These are phyloP conservation scores for Hygrocybe coccinea DNA, from an alignment of 768 basidiomycete genomes.

Conservation along the genomic window DNA sequence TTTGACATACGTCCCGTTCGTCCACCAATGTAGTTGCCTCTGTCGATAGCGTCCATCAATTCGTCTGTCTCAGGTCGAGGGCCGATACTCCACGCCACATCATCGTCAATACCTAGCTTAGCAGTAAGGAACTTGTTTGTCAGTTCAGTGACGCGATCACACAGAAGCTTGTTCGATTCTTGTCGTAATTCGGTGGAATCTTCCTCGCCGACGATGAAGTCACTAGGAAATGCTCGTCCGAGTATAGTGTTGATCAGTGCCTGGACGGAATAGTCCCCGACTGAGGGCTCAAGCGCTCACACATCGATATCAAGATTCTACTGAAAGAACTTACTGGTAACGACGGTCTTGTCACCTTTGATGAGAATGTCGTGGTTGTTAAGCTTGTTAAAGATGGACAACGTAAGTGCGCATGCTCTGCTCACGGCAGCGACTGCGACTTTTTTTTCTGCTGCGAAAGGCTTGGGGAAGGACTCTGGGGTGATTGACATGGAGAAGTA, in stretches of 20 bases:
- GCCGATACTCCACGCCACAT: constrained; percentile 67
- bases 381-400: constrained; percentile 79
- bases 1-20: constrained; percentile 58
- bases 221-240: constrained; percentile 67
- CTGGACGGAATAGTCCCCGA: constrained; percentile 92
- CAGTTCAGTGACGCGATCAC: constrained; percentile 68
- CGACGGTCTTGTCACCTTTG: constrained; percentile 89
- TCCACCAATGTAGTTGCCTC: constrained; percentile 73
- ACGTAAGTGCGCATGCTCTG: constrained; percentile 78
- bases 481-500: too few relatives aligned
- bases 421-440: constrained; percentile 85
- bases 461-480: constrained; percentile 47
- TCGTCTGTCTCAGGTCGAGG: constrained; percentile 52
- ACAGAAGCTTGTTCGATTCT: constrained; percentile 40
- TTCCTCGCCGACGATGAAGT: constrained; percentile 93
- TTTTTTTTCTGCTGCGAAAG: constrained; percentile 64
- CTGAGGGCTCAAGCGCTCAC: constrained; percentile 34
- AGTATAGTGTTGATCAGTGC: constrained; percentile 86
- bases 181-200: constrained; percentile 74
- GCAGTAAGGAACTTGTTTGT: constrained; percentile 72
- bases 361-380: constrained; percentile 80
- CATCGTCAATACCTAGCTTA: constrained; percentile 53
- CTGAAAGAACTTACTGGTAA: constrained; percentile 59
- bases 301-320: not conserved
- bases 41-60: constrained; percentile 80